Evolutionary conservation across 345 rosid species (phyloP).

Genomic region (Boechera retrofracta): DNA sequence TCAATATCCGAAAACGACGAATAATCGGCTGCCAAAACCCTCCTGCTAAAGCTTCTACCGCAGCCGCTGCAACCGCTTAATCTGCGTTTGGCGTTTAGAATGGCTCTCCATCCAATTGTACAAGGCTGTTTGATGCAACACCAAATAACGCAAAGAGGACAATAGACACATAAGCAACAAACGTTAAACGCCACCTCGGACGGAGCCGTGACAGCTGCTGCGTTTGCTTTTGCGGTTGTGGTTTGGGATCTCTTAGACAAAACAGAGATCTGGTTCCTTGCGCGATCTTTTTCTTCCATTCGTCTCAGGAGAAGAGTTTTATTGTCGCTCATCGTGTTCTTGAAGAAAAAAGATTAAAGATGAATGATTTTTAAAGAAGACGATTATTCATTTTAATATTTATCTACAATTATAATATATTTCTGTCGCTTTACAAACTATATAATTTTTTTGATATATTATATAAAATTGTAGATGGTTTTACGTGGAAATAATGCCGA

Average conservation of each 20-base stretch:
- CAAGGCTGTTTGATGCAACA: slow-evolving; percentile 66
- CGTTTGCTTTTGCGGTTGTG: slow-evolving; percentile 20
- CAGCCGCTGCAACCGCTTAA: slow-evolving; percentile 46
- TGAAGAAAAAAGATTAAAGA: slow-evolving; percentile 1
- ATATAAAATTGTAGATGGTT: slow-evolving; percentile 28
- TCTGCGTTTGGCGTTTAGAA: slow-evolving; percentile 37
- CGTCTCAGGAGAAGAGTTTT: slow-evolving; percentile 26
- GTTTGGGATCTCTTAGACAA: slow-evolving; percentile 17
- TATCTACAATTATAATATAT: not conserved
- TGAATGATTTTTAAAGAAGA: slow-evolving; percentile 11
- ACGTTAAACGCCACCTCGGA: slow-evolving; percentile 57
- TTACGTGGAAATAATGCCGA: slow-evolving; percentile 41
- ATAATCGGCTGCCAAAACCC: slow-evolving; percentile 51
- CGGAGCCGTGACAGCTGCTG: slow-evolving; percentile 38
- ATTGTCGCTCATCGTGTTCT: slow-evolving; percentile 37
- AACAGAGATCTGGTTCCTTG: slow-evolving; percentile 10
- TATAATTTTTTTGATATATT: not conserved
- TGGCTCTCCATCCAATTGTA: slow-evolving; percentile 57
- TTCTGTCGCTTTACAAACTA: slow-evolving; percentile 33
- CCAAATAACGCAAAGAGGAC: slow-evolving; percentile 67
- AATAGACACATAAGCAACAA: slow-evolving; percentile 61
- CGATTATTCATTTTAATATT: not conserved
- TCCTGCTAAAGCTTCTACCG: slow-evolving; percentile 44
- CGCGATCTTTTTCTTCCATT: slow-evolving; percentile 25
- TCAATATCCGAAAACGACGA: slow-evolving; percentile 84